Conservation (phyloP, 1,284 basidiomycete genomes). For the Ganoderma leucocontextum region DNA sequence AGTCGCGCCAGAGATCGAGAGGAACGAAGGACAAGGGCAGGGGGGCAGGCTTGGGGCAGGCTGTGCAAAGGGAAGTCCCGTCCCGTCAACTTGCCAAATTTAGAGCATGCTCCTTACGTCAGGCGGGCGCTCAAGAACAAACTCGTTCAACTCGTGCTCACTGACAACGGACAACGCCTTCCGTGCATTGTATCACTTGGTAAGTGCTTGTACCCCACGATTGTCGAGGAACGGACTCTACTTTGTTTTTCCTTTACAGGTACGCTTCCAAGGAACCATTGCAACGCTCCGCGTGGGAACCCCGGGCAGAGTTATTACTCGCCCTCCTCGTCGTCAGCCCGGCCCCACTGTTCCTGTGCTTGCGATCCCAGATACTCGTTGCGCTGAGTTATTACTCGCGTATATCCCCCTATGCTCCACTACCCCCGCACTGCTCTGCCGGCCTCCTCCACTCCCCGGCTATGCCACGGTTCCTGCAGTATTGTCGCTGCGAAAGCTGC, state of each 20-base stretch:
- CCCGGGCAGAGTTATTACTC: slow-evolving; percentile 4
- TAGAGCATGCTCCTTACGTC: neutral
- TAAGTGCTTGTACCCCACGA: too few relatives aligned
- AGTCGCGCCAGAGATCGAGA: neutral
- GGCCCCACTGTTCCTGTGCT: too few relatives aligned
- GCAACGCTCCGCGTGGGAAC: neutral
- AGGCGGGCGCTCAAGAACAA: neutral
- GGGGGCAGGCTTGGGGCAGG: too few relatives aligned
- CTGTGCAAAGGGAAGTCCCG: neutral
- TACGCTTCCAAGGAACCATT: neutral
- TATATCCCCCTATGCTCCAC: neutral
- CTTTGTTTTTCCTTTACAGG: neutral
- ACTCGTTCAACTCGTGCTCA: neutral
- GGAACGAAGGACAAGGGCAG: neutral
- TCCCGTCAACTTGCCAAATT: too few relatives aligned
- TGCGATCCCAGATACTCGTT: neutral
- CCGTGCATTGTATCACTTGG: neutral
- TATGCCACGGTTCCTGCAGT: neutral
- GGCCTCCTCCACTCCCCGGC: neutral
- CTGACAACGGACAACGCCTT: neutral
- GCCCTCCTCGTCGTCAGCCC: neutral
- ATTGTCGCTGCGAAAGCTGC: neutral
- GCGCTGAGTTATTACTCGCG: neutral
- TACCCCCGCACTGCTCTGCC: neutral
- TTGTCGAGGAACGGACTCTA: neutral